These are phyloP conservation scores for Porogramme epimiltina DNA, from an alignment of 1,284 basidiomycete genomes.

Conservation along the genomic window DNA sequence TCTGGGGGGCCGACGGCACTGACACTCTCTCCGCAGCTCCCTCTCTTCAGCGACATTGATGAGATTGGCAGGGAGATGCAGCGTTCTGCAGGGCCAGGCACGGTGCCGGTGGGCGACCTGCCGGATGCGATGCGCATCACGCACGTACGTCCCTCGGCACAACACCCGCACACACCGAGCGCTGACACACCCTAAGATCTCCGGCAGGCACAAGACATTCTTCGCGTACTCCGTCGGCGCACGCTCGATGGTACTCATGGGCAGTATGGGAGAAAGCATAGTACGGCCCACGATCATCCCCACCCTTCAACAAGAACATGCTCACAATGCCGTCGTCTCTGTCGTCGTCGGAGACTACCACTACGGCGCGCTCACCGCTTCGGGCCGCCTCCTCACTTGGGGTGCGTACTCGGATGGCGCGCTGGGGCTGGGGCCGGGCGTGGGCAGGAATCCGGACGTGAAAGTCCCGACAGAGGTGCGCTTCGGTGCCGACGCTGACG, in stretches of 20 bases:
- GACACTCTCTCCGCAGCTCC: too few species aligned
- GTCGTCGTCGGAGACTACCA: slow-evolving; percentile 91
- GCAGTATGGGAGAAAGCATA: slow-evolving; percentile 41
- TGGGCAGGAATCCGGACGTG: slow-evolving; percentile 45
- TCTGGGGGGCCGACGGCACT: too few species aligned
- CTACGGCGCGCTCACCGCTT: slow-evolving; percentile 77
- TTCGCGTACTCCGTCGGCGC: slow-evolving; percentile 78
- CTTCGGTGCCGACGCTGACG: too few species aligned
- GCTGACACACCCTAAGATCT: too few species aligned
- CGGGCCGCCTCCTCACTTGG: slow-evolving; percentile 84
- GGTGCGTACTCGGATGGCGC: slow-evolving; percentile 79
- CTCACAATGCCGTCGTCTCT: slow-evolving; percentile 76
- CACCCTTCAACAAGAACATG: slow-evolving; percentile 72
- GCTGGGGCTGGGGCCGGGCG: slow-evolving; percentile 73
- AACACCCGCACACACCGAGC: slow-evolving; percentile 18
- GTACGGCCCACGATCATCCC: slow-evolving; percentile 64
- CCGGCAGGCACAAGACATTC: slow-evolving; percentile 82
- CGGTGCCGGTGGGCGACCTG: slow-evolving; percentile 23
- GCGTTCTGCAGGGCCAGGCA: slow-evolving; percentile 40
- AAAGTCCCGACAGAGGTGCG: slow-evolving; percentile 66
- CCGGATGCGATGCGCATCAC: slow-evolving; percentile 59
- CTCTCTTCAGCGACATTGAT: slow-evolving; percentile 65
- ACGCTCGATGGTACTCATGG: slow-evolving; percentile 68
- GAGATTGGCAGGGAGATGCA: slow-evolving; percentile 50
- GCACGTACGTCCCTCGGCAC: slow-evolving; percentile 52